Percentiles rank a stretch among this genome's conserved stretches.
These are phyloP conservation scores for Centaurea solstitialis DNA, from an alignment of 129 eudicot species.

Conservation along the genomic window DNA sequence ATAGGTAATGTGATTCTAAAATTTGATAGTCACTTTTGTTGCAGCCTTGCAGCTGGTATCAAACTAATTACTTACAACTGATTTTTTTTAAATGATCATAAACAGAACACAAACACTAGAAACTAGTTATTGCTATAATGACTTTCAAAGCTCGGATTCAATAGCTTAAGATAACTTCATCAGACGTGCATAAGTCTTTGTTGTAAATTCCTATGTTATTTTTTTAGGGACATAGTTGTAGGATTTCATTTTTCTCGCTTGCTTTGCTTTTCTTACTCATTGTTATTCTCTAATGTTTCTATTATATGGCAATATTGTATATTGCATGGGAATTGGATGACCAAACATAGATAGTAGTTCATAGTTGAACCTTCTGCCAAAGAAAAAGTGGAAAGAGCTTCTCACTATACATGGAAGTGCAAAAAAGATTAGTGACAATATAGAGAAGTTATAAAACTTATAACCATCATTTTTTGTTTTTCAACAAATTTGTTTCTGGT, in stretches of 20 bases:
- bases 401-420: background rate
- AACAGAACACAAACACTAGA: background rate
- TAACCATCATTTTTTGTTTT: background rate
- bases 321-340: background rate
- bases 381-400: background rate
- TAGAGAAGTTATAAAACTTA: background rate
- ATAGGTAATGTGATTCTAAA: background rate
- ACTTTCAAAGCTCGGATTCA: background rate
- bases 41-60: background rate
- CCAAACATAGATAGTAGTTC: background rate
- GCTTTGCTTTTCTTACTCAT: background rate
- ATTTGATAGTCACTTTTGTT: background rate
- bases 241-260: background rate
- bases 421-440: background rate
- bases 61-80: background rate
- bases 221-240: background rate
- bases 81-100: background rate
- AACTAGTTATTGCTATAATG: background rate
- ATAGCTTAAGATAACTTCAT: background rate
- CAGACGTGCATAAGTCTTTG: background rate
- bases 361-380: background rate
- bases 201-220: background rate
- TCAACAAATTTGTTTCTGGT: background rate
- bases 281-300: background rate
- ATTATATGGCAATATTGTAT: background rate